Evolutionary conservation across 2,329 filamentous ascomycete species (phyloP), one percentile per base, ranked within the genome.

Genomic region (Coccinonectria pachysandricola): DNA sequence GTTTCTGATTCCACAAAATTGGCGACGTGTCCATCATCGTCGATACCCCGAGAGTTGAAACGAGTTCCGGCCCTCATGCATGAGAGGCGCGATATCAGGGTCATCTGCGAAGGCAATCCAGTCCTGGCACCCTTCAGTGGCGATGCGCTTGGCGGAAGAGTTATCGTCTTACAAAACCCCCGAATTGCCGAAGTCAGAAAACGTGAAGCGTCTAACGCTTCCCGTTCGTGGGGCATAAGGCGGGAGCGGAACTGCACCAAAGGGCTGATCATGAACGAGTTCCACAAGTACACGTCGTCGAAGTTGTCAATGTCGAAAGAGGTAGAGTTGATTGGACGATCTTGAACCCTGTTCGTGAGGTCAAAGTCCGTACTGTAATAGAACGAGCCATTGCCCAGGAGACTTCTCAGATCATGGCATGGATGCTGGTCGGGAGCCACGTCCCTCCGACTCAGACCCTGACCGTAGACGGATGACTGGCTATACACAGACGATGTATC

Each of bases 301-400:
- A 96, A 76, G 46, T 84, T 91, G 50, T 94, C 86, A 34, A 95
- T 85, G 36, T 93, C 83, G 37, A 96, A 87, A 1, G 80, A 76
- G 22, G 76, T 69, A 12, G 74, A 74, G 49, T 88, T 84, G 30
- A 79, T 73, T 9, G 79, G 75, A 43, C 81, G 76, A 49, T 95
- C 81, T 55, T 98, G 91, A 36, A 96, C 60, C 41, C 91, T 73
- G 54, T 93, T 87, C 4, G 91, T 98, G 24, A 98, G 64, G 51
- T 98, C 88, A 53, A 98, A 98, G 54, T 96, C 86, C n/a, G 85
- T 84, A 50, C 86, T 95, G 60, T 95, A 98, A 54, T 96, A 98
- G 52, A 98, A 98, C 15, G 81, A 93, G 14, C 88, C 87, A 52
- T 92, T 87, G 49, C 84, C 80, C 30, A 98, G 64, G 19, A 98